Evolutionary conservation across 148 eudicot genomes (phyloP), one percentile per base, ranked within the genome.

Genomic region (Amaranthus palmeri): DNA sequence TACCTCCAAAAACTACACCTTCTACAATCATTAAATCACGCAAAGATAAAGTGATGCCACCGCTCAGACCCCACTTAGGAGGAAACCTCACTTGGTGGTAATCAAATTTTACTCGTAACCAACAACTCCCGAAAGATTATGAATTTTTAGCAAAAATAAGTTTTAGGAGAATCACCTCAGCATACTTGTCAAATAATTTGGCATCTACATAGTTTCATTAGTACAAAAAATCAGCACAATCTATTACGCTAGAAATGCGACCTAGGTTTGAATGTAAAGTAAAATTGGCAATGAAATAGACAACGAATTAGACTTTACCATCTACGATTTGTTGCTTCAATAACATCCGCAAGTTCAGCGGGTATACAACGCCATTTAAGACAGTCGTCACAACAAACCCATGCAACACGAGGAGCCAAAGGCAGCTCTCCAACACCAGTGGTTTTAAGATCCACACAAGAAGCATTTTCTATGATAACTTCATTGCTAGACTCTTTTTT

Each of bases 311-410:
- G 50, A 65, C 67, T 60, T 48, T 91, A 95, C 98, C 99, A 95
- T 87, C 73, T 85, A 76, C 88, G 68, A 62, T 87, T 78, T 67
- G 92, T 86, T 77, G 83, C 93, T 41, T 86, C 90, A 74, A 95
- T 95, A 68, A 75, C 76, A 86, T 95, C 99, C 42, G 97, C 97
- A 79, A 95, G 93, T 59, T 61, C 53, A 70, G 92, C 96, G 43
- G 89, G 79, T 78, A 95, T 95, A 67, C 99, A 88, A 74, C 99
- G 91, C 99, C 99, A 95, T 80, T 95, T 95, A 43, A 75, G 72
- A 80, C 99, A 95, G 74, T 85, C 92, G 65, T 95, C 99, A 78
- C 99, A 95, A 69, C 87, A 80, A 58, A 95, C 99, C 99, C 99
- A 95, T 41, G 99, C 99, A 75, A 77, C 80, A 65, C 85, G 83